phyloP scores from a whole-genome alignment of 2,329 filamentous ascomycete genomes.

The Curvularia verruculosa region DNA sequence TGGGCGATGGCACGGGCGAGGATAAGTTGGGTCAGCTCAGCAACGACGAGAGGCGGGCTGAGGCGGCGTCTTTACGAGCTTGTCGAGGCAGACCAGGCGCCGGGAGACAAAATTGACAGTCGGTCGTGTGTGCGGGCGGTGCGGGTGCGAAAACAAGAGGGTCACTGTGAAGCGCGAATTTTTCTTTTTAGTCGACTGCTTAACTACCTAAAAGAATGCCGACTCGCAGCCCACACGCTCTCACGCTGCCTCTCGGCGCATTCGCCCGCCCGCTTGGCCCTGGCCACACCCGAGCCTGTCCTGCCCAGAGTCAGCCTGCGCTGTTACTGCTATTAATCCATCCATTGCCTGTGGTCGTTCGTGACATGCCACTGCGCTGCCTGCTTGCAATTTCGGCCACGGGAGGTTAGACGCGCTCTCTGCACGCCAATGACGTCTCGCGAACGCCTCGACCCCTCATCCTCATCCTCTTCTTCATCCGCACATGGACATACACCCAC shows the following conservation, averaged over 20 bases:
- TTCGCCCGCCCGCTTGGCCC: conserved; percentile 19
- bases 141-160: conserved; percentile 33
- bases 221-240: conserved; percentile 22
- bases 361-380: not conserved
- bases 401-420: conserved; percentile 15
- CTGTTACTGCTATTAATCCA: no score
- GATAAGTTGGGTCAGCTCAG: conserved; percentile 16
- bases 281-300: conserved; percentile 2
- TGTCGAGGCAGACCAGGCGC: conserved; percentile 36
- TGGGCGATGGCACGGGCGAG: conserved; percentile 17
- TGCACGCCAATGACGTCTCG: conserved; percentile 27
- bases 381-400: conserved; percentile 9
- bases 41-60: conserved; percentile 30
- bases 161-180: conserved; percentile 30
- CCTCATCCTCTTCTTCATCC: no score
- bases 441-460: conserved; percentile 18
- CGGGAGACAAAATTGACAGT: conserved; percentile 41
- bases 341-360: no score
- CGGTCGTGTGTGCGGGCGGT: conserved; percentile 43
- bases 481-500: no score
- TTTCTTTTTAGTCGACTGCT: conserved; percentile 24
- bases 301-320: not conserved
- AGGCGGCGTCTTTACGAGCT: conserved; percentile 36
- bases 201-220: conserved; percentile 14
- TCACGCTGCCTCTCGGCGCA: conserved; percentile 14